These are phyloP conservation scores for Mytilinidion resinicola DNA, from an alignment of 495 filamentous ascomycete species.

Conservation along the genomic window DNA sequence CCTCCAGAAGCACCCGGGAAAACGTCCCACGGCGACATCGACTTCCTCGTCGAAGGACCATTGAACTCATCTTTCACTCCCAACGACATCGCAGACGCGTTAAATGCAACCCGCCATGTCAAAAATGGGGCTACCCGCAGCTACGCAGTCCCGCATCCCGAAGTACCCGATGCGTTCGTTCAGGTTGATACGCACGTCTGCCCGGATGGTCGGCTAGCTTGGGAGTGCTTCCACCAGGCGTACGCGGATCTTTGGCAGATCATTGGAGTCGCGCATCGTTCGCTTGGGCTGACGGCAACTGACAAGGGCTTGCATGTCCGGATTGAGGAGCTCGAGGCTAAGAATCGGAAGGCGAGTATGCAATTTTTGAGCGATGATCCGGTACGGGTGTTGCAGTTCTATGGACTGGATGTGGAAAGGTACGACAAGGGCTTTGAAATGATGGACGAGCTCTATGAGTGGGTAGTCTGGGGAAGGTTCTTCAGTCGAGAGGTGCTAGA, in stretches of 20 bases:
- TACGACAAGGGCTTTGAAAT: constrained; percentile 42
- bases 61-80: background rate
- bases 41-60: constrained; percentile 32
- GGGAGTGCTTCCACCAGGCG: constrained; percentile 55
- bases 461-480: constrained; percentile 46
- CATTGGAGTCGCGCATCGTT: constrained; percentile 53
- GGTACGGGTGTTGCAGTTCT: constrained; percentile 47
- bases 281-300: constrained; percentile 57
- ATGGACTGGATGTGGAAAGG: constrained; percentile 45
- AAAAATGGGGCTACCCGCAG: constrained; percentile 3
- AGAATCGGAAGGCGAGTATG: constrained; percentile 48
- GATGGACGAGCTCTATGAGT: constrained; percentile 51
- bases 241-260: constrained; percentile 65
- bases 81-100: constrained; percentile 1
- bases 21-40: constrained; percentile 34
- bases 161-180: constrained; percentile 37
- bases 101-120: constrained; percentile 4
- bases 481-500: constrained; percentile 37
- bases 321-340: constrained; percentile 54
- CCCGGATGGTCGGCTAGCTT: constrained; percentile 40
- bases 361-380: constrained; percentile 53
- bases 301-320: constrained; percentile 53
- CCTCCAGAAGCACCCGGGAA: constrained; percentile 33
- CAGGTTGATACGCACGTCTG: constrained; percentile 62
- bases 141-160: constrained; percentile 22